Evolutionary conservation across 306 rosid species (phyloP), one percentile per base, ranked within the genome.

Genomic region (Rosa persica): DNA sequence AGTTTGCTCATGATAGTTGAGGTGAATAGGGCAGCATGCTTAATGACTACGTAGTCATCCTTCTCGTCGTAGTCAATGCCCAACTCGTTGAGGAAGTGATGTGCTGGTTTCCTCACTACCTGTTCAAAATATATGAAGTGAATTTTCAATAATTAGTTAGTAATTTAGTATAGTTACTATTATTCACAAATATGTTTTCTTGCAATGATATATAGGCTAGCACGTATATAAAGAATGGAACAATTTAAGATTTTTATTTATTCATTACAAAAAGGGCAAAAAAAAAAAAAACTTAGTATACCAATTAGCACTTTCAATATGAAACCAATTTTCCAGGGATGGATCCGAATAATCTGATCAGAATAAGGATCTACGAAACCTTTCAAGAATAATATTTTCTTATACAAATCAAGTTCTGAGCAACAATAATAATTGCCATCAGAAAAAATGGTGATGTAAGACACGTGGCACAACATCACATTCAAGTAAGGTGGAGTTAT

Each of bases 1-100:
- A 91, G 88, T 87, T 84, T 86, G 89, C 98, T 92, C 98, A 91
- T 92, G 88, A 95, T 95, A 5, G 98, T 95, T 8, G 98, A 95
- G 3, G 98, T 95, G 96, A 95, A 95, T 4, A 95, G 57, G 1
- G 98, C 97, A 0, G 98, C 98, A 79, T 95, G 98, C 83, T 92
- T 95, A 49, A 95, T 95, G 1, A 95, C 97, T 0, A 95, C 98
- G 74, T 95, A 95, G 86, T 87, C 81, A 0, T 95, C 98, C 49
- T 85, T 88, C 86, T 92, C 98, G 16, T 95, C 98, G 76, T 95
- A 95, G 22, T 75, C 91, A 8, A 95, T 61, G 0, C 49, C 90
- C 6, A 95, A 75, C 91, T 92, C 93, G 70, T 92, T 89, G 0
- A 95, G 92, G 89, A 95, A 95, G 30, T 12, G 82, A 49, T 95